Conservation (phyloP, 2,329 filamentous ascomycete genomes). For the Zasmidium cellare region DNA sequence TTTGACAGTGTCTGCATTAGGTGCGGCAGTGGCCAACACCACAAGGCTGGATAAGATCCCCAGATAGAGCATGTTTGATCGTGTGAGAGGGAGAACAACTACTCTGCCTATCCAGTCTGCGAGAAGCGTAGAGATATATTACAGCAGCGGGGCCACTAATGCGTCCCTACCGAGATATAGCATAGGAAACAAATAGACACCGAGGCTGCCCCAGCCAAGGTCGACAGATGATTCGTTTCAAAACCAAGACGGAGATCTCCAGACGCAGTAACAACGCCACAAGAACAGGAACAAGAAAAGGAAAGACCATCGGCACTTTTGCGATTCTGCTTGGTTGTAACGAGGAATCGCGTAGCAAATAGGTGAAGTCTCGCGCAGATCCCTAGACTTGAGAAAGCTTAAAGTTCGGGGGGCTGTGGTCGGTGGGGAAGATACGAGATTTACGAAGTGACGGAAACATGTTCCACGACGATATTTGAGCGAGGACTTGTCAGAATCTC, state of each 20-base stretch:
- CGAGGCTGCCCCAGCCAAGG: background rate
- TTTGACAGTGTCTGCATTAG: conserved; percentile 15
- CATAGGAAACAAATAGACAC: background rate
- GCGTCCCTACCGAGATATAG: background rate
- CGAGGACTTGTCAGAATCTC: background rate
- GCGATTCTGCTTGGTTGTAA: background rate
- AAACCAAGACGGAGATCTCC: background rate
- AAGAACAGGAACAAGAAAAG: background rate
- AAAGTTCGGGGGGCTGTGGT: background rate
- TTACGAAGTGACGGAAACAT: background rate
- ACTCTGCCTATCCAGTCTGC: background rate
- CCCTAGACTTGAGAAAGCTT: background rate
- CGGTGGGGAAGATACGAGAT: background rate
- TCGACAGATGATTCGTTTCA: background rate
- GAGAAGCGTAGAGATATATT: background rate
- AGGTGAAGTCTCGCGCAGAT: background rate
- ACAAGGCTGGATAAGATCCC: conserved; percentile 7
- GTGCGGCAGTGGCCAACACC: conserved; percentile 12
- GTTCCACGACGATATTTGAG: background rate
- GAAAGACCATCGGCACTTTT: background rate
- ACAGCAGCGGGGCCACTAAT: background rate
- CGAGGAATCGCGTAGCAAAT: background rate
- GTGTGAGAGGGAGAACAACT: background rate
- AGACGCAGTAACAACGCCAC: background rate
- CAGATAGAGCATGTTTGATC: conserved; percentile 8